phyloP scores from a whole-genome alignment of 2,329 filamentous ascomycete species.

The Diplodia corticola region DNA sequence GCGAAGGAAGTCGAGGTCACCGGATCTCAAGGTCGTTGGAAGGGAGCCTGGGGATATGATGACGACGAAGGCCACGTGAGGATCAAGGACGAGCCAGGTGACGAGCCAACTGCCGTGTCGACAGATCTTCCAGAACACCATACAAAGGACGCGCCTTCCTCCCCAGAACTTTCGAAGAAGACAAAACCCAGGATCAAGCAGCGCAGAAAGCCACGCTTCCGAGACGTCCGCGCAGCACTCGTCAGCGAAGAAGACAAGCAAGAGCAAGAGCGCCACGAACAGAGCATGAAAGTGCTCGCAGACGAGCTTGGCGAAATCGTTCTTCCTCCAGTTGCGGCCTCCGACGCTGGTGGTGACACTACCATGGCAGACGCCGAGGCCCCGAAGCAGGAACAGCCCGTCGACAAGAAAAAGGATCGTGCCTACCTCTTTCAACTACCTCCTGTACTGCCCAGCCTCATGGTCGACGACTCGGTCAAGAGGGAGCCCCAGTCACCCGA shows the following conservation, averaged over 20 bases:
- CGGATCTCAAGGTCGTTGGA: conserved; percentile 44
- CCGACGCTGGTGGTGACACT: conserved; percentile 41
- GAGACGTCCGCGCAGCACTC: conserved; percentile 33
- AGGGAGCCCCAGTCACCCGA: conserved; percentile 24
- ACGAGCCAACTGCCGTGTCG: conserved; percentile 44
- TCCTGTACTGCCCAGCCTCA: conserved; percentile 60
- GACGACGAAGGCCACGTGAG: conserved; percentile 38
- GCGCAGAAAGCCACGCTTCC: conserved; percentile 25
- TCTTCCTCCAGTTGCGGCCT: conserved; percentile 22
- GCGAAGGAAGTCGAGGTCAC: conserved; percentile 47
- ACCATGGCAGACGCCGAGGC: conserved; percentile 35
- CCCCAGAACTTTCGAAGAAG: conserved; percentile 34
- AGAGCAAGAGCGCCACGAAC: conserved; percentile 52
- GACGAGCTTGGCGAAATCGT: conserved; percentile 49
- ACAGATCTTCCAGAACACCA: conserved; percentile 26
- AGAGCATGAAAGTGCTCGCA: conserved; percentile 48
- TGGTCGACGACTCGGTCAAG: conserved; percentile 37
- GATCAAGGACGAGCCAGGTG: conserved; percentile 58
- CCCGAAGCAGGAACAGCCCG: conserved; percentile 23
- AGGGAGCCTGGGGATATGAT: conserved; percentile 48
- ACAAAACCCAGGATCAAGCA: conserved; percentile 31
- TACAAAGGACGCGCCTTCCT: conserved; percentile 33
- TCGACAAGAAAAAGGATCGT: conserved; percentile 52
- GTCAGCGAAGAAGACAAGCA: conserved; percentile 55
- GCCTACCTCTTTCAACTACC: conserved; percentile 66